phyloP scores from a whole-genome alignment of 2,329 filamentous ascomycete genomes.

The Paecilomyces dactylethromorphus region DNA sequence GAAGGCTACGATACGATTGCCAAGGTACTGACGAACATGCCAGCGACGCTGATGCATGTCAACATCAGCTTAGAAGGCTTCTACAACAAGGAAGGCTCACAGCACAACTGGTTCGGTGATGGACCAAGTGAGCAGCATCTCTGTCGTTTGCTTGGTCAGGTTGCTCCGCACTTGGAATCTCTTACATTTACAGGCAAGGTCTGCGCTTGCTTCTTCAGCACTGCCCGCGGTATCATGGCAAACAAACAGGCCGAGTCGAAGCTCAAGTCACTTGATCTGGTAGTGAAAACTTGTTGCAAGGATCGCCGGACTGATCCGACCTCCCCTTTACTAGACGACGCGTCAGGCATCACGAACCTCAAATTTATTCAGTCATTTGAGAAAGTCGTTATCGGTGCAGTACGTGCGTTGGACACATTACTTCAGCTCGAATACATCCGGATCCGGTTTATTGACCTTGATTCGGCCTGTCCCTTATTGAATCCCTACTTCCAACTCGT shows the following conservation, averaged over 20 bases:
- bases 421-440: constrained; percentile 57
- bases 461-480: constrained; percentile 62
- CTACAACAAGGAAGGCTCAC: constrained; percentile 58
- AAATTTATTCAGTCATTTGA: constrained; percentile 68
- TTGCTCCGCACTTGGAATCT: constrained; percentile 58
- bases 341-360: constrained; percentile 65
- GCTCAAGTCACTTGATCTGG: constrained; percentile 63
- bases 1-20: constrained; percentile 68
- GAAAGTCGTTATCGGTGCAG: constrained; percentile 57
- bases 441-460: constrained; percentile 69
- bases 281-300: constrained; percentile 69
- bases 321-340: constrained; percentile 51
- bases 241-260: constrained; percentile 34
- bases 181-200: constrained; percentile 67
- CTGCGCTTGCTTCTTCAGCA: constrained; percentile 62
- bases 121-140: constrained; percentile 55
- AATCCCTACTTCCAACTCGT: constrained; percentile 67
- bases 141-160: constrained; percentile 56
- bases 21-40: constrained; percentile 53
- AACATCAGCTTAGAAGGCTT: constrained; percentile 67
- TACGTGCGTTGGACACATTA: constrained; percentile 54
- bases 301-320: constrained; percentile 20
- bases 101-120: constrained; percentile 43
- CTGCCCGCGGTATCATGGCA: constrained; percentile 47
- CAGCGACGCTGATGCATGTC: constrained; percentile 54